Evolutionary conservation across 2,329 filamentous ascomycete species (phyloP).

Genomic region (Penicillium sp.): DNA sequence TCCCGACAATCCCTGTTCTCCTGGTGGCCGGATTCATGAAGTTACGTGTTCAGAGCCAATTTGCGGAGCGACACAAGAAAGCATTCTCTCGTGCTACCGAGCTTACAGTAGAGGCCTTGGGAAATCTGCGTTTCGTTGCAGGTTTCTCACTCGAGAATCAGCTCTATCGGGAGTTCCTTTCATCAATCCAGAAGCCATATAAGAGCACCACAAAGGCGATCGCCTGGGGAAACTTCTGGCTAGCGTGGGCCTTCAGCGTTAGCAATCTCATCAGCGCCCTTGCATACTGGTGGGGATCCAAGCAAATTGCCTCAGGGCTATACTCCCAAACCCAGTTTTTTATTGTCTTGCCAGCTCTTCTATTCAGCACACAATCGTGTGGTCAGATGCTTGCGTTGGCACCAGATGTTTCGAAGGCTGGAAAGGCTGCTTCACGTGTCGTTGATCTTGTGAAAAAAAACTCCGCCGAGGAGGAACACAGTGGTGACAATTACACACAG

Average conservation of each 20-base stretch:
- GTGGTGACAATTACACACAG: no score
- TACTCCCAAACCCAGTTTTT: constrained; percentile 69
- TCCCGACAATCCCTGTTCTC: constrained; percentile 67
- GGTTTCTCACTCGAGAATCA: constrained; percentile 49
- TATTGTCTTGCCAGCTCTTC: constrained; percentile 67
- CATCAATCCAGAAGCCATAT: no score
- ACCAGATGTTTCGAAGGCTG: constrained; percentile 68
- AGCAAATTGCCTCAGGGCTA: constrained; percentile 64
- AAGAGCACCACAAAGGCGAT: constrained; percentile 45
- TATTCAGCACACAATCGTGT: constrained; percentile 71
- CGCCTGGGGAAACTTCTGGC: constrained; percentile 46
- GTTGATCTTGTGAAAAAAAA: constrained; percentile 22
- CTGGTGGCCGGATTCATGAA: constrained; percentile 69
- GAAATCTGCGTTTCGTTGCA: constrained; percentile 53
- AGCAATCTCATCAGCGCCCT: constrained; percentile 71
- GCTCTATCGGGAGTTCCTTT: no score
- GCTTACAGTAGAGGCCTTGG: constrained; percentile 54
- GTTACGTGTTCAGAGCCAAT: constrained; percentile 56
- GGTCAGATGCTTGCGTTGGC: constrained; percentile 73
- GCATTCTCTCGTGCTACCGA: constrained; percentile 52
- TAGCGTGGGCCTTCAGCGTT: constrained; percentile 44
- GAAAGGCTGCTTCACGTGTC: constrained; percentile 60
- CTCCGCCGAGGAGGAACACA: not conserved
- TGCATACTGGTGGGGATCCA: constrained; percentile 77
- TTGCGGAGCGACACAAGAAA: constrained; percentile 55